A percentile compares a stretch with the other conserved stretches of the same genome.
Evolutionary conservation across 2,329 filamentous ascomycete species (phyloP).

Genomic region (Aspergillus viridinutans): DNA sequence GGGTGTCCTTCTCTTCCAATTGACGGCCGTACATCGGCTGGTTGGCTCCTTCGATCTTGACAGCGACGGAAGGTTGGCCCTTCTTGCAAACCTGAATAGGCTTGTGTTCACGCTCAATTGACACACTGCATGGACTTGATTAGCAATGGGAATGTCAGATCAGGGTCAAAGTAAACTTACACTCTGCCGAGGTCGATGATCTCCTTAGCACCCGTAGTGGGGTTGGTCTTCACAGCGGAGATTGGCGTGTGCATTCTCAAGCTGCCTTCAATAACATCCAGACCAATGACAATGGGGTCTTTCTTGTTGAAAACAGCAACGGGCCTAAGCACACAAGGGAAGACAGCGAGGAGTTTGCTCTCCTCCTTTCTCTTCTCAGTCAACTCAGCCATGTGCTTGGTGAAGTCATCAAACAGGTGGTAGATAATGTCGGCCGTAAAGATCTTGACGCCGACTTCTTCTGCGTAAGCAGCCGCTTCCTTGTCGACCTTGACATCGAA

Average conservation of each 20-base stretch:
- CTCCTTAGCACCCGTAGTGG: slow-evolving; percentile 76
- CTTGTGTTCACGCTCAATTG: slow-evolving; percentile 97
- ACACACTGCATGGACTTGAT: slow-evolving; percentile 57
- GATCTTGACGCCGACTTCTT: slow-evolving; percentile 92
- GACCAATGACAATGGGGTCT: slow-evolving; percentile 86
- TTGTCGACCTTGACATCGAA: slow-evolving; percentile 99
- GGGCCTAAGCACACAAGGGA: slow-evolving; percentile 85
- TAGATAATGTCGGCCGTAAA: slow-evolving; percentile 99
- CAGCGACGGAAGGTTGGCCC: slow-evolving; percentile 91
- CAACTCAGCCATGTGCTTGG: slow-evolving; percentile 84
- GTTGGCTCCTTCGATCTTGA: slow-evolving; percentile 93
- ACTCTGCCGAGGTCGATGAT: slow-evolving; percentile 84
- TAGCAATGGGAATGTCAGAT: slow-evolving; percentile 14
- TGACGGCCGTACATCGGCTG: slow-evolving; percentile 95
- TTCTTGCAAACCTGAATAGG: slow-evolving; percentile 88
- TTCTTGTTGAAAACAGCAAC: slow-evolving; percentile 99
- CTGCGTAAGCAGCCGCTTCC: slow-evolving; percentile 84
- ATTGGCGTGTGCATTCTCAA: slow-evolving; percentile 86
- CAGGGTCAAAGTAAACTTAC: slow-evolving; percentile 53
- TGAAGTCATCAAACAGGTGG: slow-evolving; percentile 95
- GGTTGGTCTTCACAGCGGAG: slow-evolving; percentile 76
- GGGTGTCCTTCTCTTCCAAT: slow-evolving; percentile 80
- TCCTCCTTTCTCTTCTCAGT: slow-evolving; percentile 93
- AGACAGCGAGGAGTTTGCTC: slow-evolving; percentile 90
- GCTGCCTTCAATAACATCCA: slow-evolving; percentile 89